Base-by-base conservation (phyloP, 257 asterid genomes). In the Linderniella brevidens region DNA sequence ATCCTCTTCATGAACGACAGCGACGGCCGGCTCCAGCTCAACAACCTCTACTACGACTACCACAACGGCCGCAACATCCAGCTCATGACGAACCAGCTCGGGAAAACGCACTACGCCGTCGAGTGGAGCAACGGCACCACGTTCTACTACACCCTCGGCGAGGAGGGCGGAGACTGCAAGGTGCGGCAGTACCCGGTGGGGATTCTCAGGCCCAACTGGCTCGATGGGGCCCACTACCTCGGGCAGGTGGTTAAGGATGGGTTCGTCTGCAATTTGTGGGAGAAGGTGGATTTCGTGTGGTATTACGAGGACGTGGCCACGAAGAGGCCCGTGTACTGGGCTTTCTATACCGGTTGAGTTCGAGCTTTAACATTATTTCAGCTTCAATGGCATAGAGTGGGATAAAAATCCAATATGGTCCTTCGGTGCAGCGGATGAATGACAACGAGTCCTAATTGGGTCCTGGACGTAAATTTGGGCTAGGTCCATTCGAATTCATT, bases 31-130 rank as follows among this genome's bases (percentile, higher is more conserved):
- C 77, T 78, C 8, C 59, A 79, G 58, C 48, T 69, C 6, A 77
- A 78, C 46, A 83, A 86, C 64, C 75, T 86, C 36, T 81, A 93
- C 86, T 81, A 86, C 70, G 96, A 85, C 47, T 85, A 92, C 83
- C 67, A 92, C 38, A 85, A 85, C 60, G 83, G 92, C 48, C 81
- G 93, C 42, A 80, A 85, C 74, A 69, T 76, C 67, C 79, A 81
- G 75, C 74, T 81, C 53, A 35, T 81, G 17, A 85, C 71, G 49
- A 49, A 69, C 71, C 93, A 81, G 74, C 75, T 81, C 32, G 83
- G 72, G 8, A 50, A 58, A 41, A 55, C 56, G 11, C 11, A 66
- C 17, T 85, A 85, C 64, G 88, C 37, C 45, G 54, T 72, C 19
- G 92, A 85, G 60, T 81, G 96, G 93, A 70, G 66, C 36, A 85